A percentile compares a stretch with the other conserved stretches of the same genome.
Evolutionary conservation across 176 grass and related monocot genomes (phyloP).

Genomic region (Rhynchospora breviuscula): DNA sequence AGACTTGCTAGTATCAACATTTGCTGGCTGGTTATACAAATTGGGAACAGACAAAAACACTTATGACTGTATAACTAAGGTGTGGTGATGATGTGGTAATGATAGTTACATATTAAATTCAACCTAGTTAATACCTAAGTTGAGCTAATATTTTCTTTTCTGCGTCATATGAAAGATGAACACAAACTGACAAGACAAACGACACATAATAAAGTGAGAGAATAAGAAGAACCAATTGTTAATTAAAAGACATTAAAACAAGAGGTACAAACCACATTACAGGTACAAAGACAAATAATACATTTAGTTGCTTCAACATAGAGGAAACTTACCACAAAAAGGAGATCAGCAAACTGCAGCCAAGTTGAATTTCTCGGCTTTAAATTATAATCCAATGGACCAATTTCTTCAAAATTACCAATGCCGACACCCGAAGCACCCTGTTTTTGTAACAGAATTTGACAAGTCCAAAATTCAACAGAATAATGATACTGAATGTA

Average conservation of each 20-base stretch:
- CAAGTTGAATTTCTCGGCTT: slow-evolving; percentile 65
- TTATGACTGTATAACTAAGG: not conserved
- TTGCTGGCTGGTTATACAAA: not conserved
- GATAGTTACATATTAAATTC: not conserved
- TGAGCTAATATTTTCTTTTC: not conserved
- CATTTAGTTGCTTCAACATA: not conserved
- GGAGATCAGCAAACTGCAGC: slow-evolving; percentile 72
- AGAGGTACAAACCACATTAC: not conserved
- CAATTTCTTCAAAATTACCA: slow-evolving; percentile 78
- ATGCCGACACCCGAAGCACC: slow-evolving; percentile 47
- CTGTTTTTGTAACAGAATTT: slow-evolving; percentile 19
- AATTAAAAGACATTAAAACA: not conserved
- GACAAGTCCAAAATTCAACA: not conserved
- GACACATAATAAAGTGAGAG: slow-evolving; percentile 2
- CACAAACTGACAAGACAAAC: not conserved
- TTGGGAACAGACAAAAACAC: not conserved
- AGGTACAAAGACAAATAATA: not conserved
- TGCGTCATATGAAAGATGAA: not conserved
- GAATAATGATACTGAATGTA: not conserved
- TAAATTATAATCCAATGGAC: slow-evolving; percentile 47
- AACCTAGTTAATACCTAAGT: not conserved
- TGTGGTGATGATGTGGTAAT: not conserved
- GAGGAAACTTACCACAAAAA: slow-evolving; percentile 51
- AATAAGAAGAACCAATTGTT: not conserved
- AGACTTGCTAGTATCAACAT: not conserved